A percentile compares a stretch with the other conserved stretches of the same genome.
Evolutionary conservation across 345 rosid species (phyloP).

Genomic region (Lepidium aucheri): DNA sequence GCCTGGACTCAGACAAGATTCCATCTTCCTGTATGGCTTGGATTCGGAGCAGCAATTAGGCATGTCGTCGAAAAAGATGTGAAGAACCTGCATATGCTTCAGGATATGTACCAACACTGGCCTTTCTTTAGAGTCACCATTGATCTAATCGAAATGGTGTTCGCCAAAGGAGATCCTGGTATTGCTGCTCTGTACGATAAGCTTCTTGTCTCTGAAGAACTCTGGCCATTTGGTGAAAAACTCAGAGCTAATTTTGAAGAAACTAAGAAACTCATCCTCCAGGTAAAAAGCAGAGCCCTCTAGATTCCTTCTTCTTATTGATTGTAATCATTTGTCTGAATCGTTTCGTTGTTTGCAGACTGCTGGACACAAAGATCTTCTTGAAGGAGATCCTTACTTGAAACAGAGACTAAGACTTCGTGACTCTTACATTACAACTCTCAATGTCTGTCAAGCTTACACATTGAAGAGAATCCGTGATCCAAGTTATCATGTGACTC

Average conservation of each 20-base stretch:
- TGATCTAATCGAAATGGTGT: constrained; percentile 97
- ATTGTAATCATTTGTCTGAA: not conserved
- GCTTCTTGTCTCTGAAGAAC: constrained; percentile 82
- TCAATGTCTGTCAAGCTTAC: constrained; percentile 92
- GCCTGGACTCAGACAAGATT: constrained; percentile 99
- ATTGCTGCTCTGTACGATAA: constrained; percentile 81
- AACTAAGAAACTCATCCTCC: constrained; percentile 80
- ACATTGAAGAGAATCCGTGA: constrained; percentile 89
- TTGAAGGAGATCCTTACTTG: constrained; percentile 93
- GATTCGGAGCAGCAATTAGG: constrained; percentile 84
- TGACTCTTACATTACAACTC: constrained; percentile 93
- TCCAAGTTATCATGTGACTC: constrained; percentile 62
- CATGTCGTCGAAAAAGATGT: constrained; percentile 54
- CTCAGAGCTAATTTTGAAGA: constrained; percentile 65
- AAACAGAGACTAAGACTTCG: constrained; percentile 92
- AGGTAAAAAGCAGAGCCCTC: constrained; percentile 35
- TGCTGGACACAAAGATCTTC: constrained; percentile 92
- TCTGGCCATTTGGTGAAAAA: constrained; percentile 69
- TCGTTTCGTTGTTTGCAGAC: constrained; percentile 32
- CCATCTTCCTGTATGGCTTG: constrained; percentile 99
- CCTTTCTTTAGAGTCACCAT: constrained; percentile 97
- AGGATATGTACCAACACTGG: constrained; percentile 82
- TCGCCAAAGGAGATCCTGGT: constrained; percentile 94
- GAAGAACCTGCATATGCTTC: constrained; percentile 77
- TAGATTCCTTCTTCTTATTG: not conserved